Base-by-base conservation (phyloP, 1,139 yeast species). In the Suhomyces panamericanus region DNA sequence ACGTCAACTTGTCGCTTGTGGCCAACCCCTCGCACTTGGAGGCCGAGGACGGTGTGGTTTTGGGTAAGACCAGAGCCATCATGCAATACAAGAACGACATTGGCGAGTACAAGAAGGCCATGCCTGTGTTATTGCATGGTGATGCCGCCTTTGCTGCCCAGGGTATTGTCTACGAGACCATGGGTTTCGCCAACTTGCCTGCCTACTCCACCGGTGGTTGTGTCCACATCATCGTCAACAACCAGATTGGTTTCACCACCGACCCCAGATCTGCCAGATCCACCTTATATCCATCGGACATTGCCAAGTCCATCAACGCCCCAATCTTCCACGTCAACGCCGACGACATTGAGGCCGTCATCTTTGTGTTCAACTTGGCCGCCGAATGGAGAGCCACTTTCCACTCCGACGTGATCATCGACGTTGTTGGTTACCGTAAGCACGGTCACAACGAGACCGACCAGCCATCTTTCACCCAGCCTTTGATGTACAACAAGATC, bases 301-400 rank as follows among this genome's bases (percentile, higher is more conserved):
- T 95, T 64, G 99, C 98, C 59, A 95, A 95, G 76, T 77, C 96
- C 34, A 87, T 89, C 65, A 93, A 93, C 64, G 97, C 98, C 24
- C 99, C 99, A 54, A 90, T 93, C 62, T 93, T 93, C 95, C 99
- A 93, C 71, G 98, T 93, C 43, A 93, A 93, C 64, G 98, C 98
- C 22, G 98, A 93, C 67, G 99, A 95, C 65, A 91, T 88, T 55
- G 99, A 93, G 75, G 90, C 96, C 37, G 84, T 86, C 52, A 87
- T 90, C 45, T 95, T 86, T 64, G 85, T 91, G 57, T 91, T 90
- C 80, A 87, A 89, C 70, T 79, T 93, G 68, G 99, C 99, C 52
- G 98, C 99, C 52, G 97, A 93, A 72, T 93, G 96, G 96, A 86
- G 99, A 76, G 89, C 95, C 42, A 84, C 88, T 51, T 93, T 87